Base-by-base conservation (phyloP, 139 green algal species). In the Asterochloris sp. region DNA sequence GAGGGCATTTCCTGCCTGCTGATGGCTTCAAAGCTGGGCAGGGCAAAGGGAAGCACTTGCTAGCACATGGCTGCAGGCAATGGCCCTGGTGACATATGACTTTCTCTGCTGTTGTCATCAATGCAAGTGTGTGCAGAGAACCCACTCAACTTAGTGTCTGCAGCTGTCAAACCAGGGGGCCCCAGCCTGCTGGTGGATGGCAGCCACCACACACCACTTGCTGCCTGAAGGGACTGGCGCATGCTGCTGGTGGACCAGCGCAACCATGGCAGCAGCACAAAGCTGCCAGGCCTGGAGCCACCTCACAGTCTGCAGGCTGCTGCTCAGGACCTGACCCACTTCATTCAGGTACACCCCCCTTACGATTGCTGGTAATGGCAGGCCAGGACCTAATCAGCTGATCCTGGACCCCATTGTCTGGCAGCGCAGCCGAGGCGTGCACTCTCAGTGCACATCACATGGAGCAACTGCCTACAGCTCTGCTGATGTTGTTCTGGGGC, bases 231-330 rank as follows among this genome's bases (percentile, higher is more conserved):
- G 78, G 74, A 83, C 23, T 93, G 87, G 88, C 73, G 78, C 1
- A 84, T 90, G 29, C 62, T 96, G 27, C 81, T 96, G 24, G 82
- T 97, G 29, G 93, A 97, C 83, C 87, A 94, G 60, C 79, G 93
- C 0, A 88, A 89, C 77, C 93, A 97, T 80, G 93, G 93, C 1
- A 80, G 54, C 19, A 91, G 84, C 66, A 77, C 81, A 66, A 29
- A 66, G 38, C 78, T 83, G 6, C 14, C 78, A 0, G 76, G 47
- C 19, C 83, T 95, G 24, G 11, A 88, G 17, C 89, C 93, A 13
- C 94, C 93, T 0, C 91, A 98, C 85, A 91, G 82, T 28, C 85
- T 98, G 71, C 62, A 85, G 28, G 74, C 90, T 10, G 83, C 94
- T 24, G 94, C 92, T 0, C n/a, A 74, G 21, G 94, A 97, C 71